Evolutionary conservation across 257 asterid genomes (phyloP).

Genomic region (Lycium barbarum): DNA sequence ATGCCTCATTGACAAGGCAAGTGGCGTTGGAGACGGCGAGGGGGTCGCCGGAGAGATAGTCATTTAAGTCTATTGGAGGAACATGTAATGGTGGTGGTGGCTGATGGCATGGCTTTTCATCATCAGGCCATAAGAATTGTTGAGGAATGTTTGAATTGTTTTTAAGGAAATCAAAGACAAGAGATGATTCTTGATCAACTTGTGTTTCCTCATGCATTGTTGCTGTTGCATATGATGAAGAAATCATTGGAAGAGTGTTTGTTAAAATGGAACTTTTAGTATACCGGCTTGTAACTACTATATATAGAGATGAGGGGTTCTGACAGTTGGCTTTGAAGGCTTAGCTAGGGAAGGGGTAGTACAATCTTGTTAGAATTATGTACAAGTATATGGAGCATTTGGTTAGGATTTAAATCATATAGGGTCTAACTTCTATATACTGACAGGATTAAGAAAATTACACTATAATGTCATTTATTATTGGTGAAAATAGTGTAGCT

Average conservation of each 20-base stretch:
- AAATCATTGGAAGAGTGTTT: constrained; percentile 17
- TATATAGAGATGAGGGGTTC: constrained; percentile 15
- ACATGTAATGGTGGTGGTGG: constrained; percentile 55
- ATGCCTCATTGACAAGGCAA: constrained; percentile 55
- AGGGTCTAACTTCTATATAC: background rate
- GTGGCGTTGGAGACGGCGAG: constrained; percentile 38
- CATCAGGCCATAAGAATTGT: constrained; percentile 85
- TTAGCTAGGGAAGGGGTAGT: background rate
- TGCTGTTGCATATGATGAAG: constrained; percentile 15
- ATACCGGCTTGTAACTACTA: background rate
- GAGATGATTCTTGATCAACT: constrained; percentile 21
- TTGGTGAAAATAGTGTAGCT: too few species aligned
- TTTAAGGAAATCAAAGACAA: constrained; percentile 56
- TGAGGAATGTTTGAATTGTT: constrained; percentile 57
- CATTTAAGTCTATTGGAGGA: constrained; percentile 59
- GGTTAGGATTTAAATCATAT: background rate
- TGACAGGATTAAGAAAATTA: too few species aligned
- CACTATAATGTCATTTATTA: too few species aligned
- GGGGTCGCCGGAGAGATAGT: constrained; percentile 58
- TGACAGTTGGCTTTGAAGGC: background rate
- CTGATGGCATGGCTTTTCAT: constrained; percentile 59
- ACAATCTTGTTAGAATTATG: constrained; percentile 1
- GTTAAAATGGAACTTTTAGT: background rate
- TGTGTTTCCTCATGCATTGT: constrained; percentile 36
- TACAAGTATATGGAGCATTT: background rate